Evolutionary conservation across 1,284 basidiomycete genomes (phyloP), one percentile per base, ranked within the genome.

Genomic region (Boletus subluridellus): DNA sequence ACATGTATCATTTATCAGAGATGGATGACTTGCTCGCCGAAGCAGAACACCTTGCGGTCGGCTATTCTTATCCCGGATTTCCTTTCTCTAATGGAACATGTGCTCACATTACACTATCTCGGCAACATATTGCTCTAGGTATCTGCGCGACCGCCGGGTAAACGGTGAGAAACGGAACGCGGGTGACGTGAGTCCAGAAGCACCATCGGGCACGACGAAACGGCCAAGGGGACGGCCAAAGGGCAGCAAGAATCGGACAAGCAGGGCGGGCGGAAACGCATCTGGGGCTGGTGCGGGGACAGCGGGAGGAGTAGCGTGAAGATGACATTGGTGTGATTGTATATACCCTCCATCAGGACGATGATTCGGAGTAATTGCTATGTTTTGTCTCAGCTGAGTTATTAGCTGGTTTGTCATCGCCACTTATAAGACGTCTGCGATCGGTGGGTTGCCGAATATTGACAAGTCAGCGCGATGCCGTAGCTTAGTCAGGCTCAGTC

Each of bases 161-260:
- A 77, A 75, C 41, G 75, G 75, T 42, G 71, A 64, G 62, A 71
- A 60, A 49, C 66, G 58, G 49, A 69, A 55, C 54, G 69, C 30
- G 21, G 63, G 66, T 57, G 73, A 75, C 35, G 60, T 63, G 48
- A 65, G 58, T 14, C 64, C 60, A 21, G 71, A 71, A 21, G 62
- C 52, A 5, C 65, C 69, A 4, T 46, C 64, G 14, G 60, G 63
- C 0, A 65, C 68, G 7, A 69, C 64, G 17, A 82, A 83, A 58
- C 68, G 81, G 11, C 81, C 82, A 1, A 74, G 81, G 50, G 81
- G 81, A 30, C 71, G 81, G 3, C 81, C 81, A 63, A 83, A 82
- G 65, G 70, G 70, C 0, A 72, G 70, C 32, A 72, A 72, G 54
- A 72, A 72, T 14, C 68, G 70, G 42, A 59, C 60, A 0, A 61